phyloP scores from a whole-genome alignment of 306 rosid species.

The Cercis canadensis region DNA sequence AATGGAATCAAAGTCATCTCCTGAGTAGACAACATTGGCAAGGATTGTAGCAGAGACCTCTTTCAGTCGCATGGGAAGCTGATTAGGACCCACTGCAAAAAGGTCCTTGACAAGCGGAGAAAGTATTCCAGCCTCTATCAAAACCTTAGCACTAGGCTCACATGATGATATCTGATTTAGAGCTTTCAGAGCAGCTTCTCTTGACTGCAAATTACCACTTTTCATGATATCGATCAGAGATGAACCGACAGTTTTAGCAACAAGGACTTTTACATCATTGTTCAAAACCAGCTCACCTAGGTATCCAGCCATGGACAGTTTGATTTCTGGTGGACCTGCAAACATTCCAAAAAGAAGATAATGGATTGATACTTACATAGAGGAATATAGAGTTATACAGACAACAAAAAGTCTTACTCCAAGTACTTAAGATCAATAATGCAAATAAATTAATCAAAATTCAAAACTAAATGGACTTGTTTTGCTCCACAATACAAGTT shows the following conservation, averaged over 20 bases:
- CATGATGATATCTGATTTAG: conserved; percentile 89
- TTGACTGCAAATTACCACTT: conserved; percentile 75
- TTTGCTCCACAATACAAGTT: conserved; percentile 10
- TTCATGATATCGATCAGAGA: conserved; percentile 83
- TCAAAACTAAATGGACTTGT: conserved; percentile 24
- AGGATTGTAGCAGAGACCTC: conserved; percentile 97
- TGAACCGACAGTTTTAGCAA: conserved; percentile 83
- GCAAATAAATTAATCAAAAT: conserved; percentile 10
- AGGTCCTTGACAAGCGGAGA: conserved; percentile 96
- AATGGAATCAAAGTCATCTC: conserved; percentile 81
- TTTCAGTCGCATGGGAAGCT: conserved; percentile 82
- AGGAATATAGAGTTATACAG: conserved; percentile 19
- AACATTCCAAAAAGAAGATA: conserved; percentile 44
- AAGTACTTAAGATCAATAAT: conserved; percentile 12
- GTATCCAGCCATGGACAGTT: conserved; percentile 83
- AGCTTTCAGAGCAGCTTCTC: conserved; percentile 97
- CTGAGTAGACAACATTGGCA: conserved; percentile 84
- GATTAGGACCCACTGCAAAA: conserved; percentile 81
- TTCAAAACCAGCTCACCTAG: conserved; percentile 91
- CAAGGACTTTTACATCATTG: conserved; percentile 81
- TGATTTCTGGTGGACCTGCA: conserved; percentile 92
- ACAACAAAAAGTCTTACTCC: conserved; percentile 27
- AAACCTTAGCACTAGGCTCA: conserved; percentile 86
- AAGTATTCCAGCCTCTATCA: conserved; percentile 94
- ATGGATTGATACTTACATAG: conserved; percentile 6